These are phyloP conservation scores for Fusarium oxysporum DNA, from an alignment of 2,329 filamentous ascomycete species.

Conservation along the genomic window DNA sequence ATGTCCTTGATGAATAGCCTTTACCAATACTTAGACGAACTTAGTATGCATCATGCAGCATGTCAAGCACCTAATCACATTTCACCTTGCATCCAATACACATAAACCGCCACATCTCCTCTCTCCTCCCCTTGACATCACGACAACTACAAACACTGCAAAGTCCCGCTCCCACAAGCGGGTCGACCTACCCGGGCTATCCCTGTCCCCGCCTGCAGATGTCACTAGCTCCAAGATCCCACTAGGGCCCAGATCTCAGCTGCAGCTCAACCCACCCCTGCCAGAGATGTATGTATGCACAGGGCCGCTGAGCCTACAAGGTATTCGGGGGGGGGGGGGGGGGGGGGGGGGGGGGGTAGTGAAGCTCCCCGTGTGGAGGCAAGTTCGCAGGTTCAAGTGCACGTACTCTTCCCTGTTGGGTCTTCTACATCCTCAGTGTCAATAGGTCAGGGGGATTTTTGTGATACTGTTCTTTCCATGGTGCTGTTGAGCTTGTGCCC, in stretches of 20 bases:
- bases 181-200: neutral
- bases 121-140: neutral
- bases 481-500: neutral
- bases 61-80: neutral
- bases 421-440: neutral
- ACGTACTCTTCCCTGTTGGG: neutral
- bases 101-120: neutral
- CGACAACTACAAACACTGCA: slow-evolving; percentile 9
- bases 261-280: neutral
- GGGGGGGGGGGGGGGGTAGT: neutral
- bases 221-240: slow-evolving; percentile 11
- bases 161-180: neutral
- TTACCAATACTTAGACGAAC: neutral
- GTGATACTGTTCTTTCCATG: slow-evolving; percentile 3
- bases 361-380: slow-evolving; percentile 7
- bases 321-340: no score
- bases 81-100: no score
- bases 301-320: neutral
- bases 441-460: neutral
- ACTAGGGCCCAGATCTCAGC: slow-evolving; percentile 11
- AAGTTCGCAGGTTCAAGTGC: slow-evolving; percentile 13
- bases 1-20: neutral
- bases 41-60: neutral
- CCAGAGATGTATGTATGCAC: neutral
- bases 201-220: slow-evolving; percentile 12